phyloP scores from a whole-genome alignment of 495 filamentous ascomycete species.

The Collariella sp. region DNA sequence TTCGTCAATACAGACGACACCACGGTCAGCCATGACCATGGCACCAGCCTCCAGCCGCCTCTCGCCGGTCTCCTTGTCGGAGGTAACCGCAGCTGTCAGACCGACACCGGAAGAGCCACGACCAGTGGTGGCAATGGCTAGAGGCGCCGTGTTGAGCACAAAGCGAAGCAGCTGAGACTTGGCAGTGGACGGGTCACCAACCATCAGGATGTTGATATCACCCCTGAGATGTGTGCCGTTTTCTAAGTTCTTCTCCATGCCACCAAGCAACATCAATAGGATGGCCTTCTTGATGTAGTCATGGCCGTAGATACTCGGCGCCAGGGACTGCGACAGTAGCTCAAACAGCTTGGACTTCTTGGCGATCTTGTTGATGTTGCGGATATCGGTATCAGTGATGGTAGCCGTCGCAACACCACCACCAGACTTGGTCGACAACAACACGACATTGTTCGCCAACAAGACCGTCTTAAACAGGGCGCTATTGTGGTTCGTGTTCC shows the following conservation, averaged over 20 bases:
- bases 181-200: conserved; percentile 95
- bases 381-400: conserved; percentile 96
- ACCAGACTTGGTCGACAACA: conserved; percentile 91
- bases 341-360: conserved; percentile 96
- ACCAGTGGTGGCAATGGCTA: conserved; percentile 96
- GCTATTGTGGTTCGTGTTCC: conserved; percentile 78
- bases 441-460: conserved; percentile 88
- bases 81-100: conserved; percentile 93
- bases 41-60: conserved; percentile 91
- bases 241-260: conserved; percentile 97
- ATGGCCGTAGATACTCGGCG: conserved; percentile 96
- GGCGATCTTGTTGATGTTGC: conserved; percentile 95
- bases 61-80: conserved; percentile 96
- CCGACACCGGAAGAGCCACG: conserved; percentile 95
- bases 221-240: conserved; percentile 97
- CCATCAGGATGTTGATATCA: conserved; percentile 99
- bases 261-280: conserved; percentile 91
- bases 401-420: conserved; percentile 85
- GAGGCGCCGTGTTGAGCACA: conserved; percentile 91
- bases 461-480: conserved; percentile 90
- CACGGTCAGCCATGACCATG: conserved; percentile 96
- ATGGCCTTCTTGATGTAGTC: conserved; percentile 99
- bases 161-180: conserved; percentile 98
- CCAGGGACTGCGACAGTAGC: conserved; percentile 86
- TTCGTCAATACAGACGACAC: conserved; percentile 98